Evolutionary conservation across 2,329 filamentous ascomycete species (phyloP).

Genomic region (Fusarium sp.): DNA sequence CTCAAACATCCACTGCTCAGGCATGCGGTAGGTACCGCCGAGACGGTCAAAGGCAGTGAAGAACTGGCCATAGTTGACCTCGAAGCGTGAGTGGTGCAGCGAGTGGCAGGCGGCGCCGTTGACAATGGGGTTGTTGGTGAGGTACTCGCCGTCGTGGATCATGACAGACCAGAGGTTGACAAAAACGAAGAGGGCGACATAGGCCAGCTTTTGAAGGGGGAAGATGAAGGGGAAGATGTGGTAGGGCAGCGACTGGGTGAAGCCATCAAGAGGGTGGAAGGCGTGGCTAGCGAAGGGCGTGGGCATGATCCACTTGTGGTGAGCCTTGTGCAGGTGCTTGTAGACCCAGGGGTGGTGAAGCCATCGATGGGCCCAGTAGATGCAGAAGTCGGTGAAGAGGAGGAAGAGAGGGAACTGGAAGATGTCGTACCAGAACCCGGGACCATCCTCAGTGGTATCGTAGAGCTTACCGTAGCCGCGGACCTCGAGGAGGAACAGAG

Average conservation of each 20-base stretch:
- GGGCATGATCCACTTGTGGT: slow-evolving; percentile 99
- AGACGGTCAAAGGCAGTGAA: slow-evolving; percentile 92
- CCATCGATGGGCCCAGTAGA: slow-evolving; percentile 92
- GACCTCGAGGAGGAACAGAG: slow-evolving; percentile 85
- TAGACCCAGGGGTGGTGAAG: slow-evolving; percentile 83
- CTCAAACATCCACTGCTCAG: slow-evolving; percentile 86
- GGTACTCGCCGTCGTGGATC: slow-evolving; percentile 96
- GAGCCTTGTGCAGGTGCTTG: slow-evolving; percentile 93
- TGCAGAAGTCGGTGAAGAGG: slow-evolving; percentile 87
- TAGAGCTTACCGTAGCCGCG: slow-evolving; percentile 90
- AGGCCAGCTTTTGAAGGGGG: slow-evolving; percentile 91
- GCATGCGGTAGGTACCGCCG: slow-evolving; percentile 87
- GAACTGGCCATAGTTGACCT: slow-evolving; percentile 90
- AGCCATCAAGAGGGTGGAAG: slow-evolving; percentile 95
- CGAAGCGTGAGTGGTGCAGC: slow-evolving; percentile 73
- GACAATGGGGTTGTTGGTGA: slow-evolving; percentile 89
- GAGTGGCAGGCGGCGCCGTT: slow-evolving; percentile 94
- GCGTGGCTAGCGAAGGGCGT: slow-evolving; percentile 93
- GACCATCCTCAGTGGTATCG: slow-evolving; percentile 80
- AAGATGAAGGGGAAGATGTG: slow-evolving; percentile 94
- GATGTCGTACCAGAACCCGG: slow-evolving; percentile 81
- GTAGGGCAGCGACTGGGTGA: slow-evolving; percentile 88
- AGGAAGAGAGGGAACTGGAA: slow-evolving; percentile 91
- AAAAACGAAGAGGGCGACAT: slow-evolving; percentile 86
- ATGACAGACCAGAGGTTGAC: slow-evolving; percentile 98